Base-by-base conservation (phyloP, 2,329 filamentous ascomycete genomes). In the Colletotrichum lentis region DNA sequence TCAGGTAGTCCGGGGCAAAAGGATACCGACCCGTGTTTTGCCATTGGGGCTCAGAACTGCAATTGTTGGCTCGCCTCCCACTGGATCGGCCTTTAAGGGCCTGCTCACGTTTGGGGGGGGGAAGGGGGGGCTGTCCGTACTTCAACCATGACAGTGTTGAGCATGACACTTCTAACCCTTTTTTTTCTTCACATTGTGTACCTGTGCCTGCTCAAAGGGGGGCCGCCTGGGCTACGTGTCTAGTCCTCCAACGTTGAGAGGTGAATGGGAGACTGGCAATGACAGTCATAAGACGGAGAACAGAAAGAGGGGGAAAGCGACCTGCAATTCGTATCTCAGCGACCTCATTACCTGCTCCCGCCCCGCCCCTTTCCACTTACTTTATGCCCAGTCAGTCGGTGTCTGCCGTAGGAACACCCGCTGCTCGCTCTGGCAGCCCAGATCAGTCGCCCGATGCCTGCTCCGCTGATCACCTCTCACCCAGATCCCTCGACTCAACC, bases 31-130 rank as follows among this genome's bases (percentile, higher is more conserved):
- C 56, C 62, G 62, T 56, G 50, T 56, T 46, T 52, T 50, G 35
- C 27, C 27, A 10, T 31, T 10, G 49, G 49, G 18, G 35, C 49
- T 52, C 16, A 18, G 27, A 43, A 22, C 43, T 49, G 61, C 39
- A 65, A 39, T 57, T 7, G 60, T 64, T 68, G 65, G 65, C 50
- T 65, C 62, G 37, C 65, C 52, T 65, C 65, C 43, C 54, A 68
- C 52, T 60, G 55, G 62, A 50, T 65, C 65, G 62, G 55, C 49
- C 44, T 60, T 31, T 37, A 55, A 55, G 24, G 39, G 11, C 49
- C 49, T 56, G 49, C n/a, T 31, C 27, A 31, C 43, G 41, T 11
- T 37, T 22, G 54, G 47, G n/a, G n/a, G n/a, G n/a, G n/a, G n/a
- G n/a, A n/a, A n/a, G n/a, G n/a, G n/a, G n/a, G 43, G 53, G 49